These are phyloP conservation scores for Paraconiothyrium sp. DNA, from an alignment of 2,329 filamentous ascomycete species.

Conservation along the genomic window DNA sequence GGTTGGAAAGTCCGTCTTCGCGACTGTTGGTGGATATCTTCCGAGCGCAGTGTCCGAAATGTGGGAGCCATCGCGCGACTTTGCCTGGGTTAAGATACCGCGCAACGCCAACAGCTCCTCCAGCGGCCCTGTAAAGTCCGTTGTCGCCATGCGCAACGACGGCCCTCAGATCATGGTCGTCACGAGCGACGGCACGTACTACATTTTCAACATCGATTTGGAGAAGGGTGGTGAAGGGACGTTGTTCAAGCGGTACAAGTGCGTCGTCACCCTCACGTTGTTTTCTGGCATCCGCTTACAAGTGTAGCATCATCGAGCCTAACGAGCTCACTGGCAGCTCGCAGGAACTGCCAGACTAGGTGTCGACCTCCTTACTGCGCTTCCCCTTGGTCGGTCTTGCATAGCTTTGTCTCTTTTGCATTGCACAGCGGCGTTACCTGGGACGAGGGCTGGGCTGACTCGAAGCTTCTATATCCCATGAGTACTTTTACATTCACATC, in stretches of 20 bases:
- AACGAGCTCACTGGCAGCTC: conserved; percentile 45
- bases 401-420: conserved; percentile 32
- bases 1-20: conserved; percentile 87
- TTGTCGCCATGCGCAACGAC: conserved; percentile 97
- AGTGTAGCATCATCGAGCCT: conserved; percentile 45
- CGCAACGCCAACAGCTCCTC: conserved; percentile 59
- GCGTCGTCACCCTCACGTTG: conserved; percentile 53
- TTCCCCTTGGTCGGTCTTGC: conserved; percentile 12
- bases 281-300: conserved; percentile 25
- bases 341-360: conserved; percentile 43
- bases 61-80: conserved; percentile 95
- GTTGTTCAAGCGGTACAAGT: conserved; percentile 92
- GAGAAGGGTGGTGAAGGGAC: conserved; percentile 93
- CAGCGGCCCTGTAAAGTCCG: conserved; percentile 74
- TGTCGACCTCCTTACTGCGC: conserved; percentile 1
- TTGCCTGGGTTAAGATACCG: conserved; percentile 95
- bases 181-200: conserved; percentile 94
- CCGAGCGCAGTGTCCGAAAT: conserved; percentile 95
- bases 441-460: neutral
- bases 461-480: conserved; percentile 8
- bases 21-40: conserved; percentile 89
- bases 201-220: conserved; percentile 94
- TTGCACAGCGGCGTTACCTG: conserved; percentile 39
- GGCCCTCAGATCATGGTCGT: conserved; percentile 98
- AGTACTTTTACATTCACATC: neutral